A percentile compares a stretch with the other conserved stretches of the same genome.
Conservation (phyloP, 129 eudicot genomes). For the Flaveria sonorensis region DNA sequence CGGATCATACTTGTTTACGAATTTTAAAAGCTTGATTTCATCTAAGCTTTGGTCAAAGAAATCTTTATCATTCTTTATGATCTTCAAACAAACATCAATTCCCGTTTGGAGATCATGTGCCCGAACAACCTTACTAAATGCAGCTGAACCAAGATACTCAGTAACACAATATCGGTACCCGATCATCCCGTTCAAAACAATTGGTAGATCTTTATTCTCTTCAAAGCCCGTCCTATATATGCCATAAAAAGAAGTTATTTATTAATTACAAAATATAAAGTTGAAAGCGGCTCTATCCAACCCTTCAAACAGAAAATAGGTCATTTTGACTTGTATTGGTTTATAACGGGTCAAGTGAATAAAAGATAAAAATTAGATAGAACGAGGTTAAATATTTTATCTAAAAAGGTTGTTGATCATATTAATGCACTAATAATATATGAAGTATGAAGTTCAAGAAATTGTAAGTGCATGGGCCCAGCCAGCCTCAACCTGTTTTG, state of each 20-base stretch:
- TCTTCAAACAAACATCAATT: conserved; percentile 92
- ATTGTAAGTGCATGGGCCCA: neutral
- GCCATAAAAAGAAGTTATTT: conserved; percentile 36
- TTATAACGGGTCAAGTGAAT: neutral
- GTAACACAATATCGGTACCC: conserved; percentile 76
- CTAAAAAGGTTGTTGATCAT: neutral
- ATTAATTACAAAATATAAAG: conserved; percentile 7
- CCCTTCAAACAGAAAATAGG: neutral
- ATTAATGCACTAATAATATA: neutral
- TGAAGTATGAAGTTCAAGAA: neutral
- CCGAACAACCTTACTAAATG: conserved; percentile 91
- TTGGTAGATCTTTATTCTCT: conserved; percentile 88
- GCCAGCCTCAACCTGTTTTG: neutral
- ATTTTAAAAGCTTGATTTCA: conserved; percentile 93
- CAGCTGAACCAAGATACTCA: conserved; percentile 93
- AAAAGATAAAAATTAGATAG: neutral
- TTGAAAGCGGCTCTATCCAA: neutral
- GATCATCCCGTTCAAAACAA: conserved; percentile 65
- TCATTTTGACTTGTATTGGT: neutral
- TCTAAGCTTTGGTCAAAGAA: conserved; percentile 98
- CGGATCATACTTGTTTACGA: conserved; percentile 93
- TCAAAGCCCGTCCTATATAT: conserved; percentile 94
- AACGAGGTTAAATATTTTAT: neutral
- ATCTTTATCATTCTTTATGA: conserved; percentile 94
- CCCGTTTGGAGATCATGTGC: conserved; percentile 85